A percentile compares a stretch with the other conserved stretches of the same genome.
Evolutionary conservation across 305 asterid genomes (phyloP).

Genomic region (Nicotiana rustica): DNA sequence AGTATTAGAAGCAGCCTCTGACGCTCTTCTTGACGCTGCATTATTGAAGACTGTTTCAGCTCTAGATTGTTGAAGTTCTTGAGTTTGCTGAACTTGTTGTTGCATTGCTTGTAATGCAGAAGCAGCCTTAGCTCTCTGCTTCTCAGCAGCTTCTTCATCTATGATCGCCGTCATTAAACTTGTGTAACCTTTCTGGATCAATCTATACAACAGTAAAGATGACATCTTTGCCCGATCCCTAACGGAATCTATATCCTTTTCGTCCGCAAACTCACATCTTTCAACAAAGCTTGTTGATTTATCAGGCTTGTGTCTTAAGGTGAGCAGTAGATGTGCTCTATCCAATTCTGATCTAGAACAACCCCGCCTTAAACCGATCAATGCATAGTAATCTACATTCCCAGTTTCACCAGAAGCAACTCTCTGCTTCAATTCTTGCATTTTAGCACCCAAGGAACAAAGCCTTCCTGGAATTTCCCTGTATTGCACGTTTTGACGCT

Average conservation of each 20-base stretch:
- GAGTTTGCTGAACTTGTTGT: conserved; percentile 47
- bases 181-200: conserved; percentile 85
- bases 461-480: conserved; percentile 86
- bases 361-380: conserved; percentile 81
- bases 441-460: conserved; percentile 79
- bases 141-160: conserved; percentile 75
- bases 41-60: conserved; percentile 37
- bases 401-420: conserved; percentile 85
- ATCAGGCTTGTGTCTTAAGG: conserved; percentile 88
- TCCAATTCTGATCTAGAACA: conserved; percentile 83
- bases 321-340: conserved; percentile 78
- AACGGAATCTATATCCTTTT: conserved; percentile 68
- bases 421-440: conserved; percentile 78
- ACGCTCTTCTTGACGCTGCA: conserved; percentile 5
- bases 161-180: conserved; percentile 58
- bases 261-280: conserved; percentile 80
- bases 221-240: conserved; percentile 81
- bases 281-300: conserved; percentile 76
- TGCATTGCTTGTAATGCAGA: conserved; percentile 49
- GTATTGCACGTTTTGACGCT: conserved; percentile 72
- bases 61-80: conserved; percentile 41
- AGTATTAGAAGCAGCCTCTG: background rate
- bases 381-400: conserved; percentile 73
- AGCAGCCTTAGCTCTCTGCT: conserved; percentile 62
- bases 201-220: conserved; percentile 70